A percentile compares a stretch with the other conserved stretches of the same genome.
Evolutionary conservation across 768 basidiomycete species (phyloP).

Genomic region (Russula abietina): DNA sequence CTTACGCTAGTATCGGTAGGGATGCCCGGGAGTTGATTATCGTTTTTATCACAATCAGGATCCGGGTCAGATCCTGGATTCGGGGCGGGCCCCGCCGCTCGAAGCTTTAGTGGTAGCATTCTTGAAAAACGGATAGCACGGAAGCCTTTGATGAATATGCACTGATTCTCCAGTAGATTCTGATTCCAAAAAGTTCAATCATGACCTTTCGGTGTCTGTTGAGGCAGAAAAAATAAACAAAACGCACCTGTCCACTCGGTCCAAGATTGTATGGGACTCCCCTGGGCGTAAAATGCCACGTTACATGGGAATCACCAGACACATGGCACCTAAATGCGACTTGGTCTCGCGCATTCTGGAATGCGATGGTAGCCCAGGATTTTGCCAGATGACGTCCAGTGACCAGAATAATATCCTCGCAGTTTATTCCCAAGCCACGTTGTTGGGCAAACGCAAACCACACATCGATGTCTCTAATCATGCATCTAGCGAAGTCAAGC

Average conservation of each 20-base stretch:
- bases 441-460: background rate
- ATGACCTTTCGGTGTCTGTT: background rate
- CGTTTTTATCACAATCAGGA: no score
- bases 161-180: background rate
- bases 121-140: background rate
- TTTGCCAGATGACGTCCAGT: background rate
- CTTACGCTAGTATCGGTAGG: background rate
- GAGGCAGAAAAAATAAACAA: no score
- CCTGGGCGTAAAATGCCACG: background rate
- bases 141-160: background rate
- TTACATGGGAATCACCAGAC: background rate
- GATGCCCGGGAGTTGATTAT: background rate
- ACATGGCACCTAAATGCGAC: background rate
- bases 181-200: background rate
- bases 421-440: background rate
- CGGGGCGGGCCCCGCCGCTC: no score
- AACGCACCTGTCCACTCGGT: background rate
- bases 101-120: background rate
- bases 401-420: constrained; percentile 3
- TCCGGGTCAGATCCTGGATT: no score
- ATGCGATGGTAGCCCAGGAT: background rate
- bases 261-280: background rate
- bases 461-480: background rate
- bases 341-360: background rate
- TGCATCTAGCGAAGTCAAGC: background rate